A percentile compares a stretch with the other conserved stretches of the same genome.
These are phyloP conservation scores for Ascochyta rabiei DNA, from an alignment of 2,329 filamentous ascomycete species.

Conservation along the genomic window DNA sequence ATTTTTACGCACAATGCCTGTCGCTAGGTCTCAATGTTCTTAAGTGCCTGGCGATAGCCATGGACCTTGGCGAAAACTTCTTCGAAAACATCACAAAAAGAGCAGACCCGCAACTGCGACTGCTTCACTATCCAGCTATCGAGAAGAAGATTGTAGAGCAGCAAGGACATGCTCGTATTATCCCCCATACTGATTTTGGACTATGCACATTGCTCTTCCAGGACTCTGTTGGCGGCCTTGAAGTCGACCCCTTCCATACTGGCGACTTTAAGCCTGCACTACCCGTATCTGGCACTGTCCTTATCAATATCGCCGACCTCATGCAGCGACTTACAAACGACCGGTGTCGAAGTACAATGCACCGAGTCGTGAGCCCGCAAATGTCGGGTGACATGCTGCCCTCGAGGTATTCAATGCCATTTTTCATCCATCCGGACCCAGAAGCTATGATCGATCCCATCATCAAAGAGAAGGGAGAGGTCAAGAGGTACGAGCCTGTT, in stretches of 20 bases:
- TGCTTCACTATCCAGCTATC: constrained; percentile 39
- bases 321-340: constrained; percentile 35
- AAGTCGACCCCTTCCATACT: constrained; percentile 40
- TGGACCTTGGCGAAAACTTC: constrained; percentile 34
- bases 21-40: constrained; percentile 29
- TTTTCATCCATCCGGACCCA: constrained; percentile 47
- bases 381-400: constrained; percentile 33
- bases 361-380: constrained; percentile 45
- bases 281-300: constrained; percentile 29
- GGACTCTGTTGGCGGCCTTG: constrained; percentile 46
- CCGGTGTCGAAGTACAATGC: constrained; percentile 45
- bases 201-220: constrained; percentile 49
- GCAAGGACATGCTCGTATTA: constrained; percentile 33
- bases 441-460: constrained; percentile 45
- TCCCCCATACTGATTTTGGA: constrained; percentile 42
- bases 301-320: constrained; percentile 37
- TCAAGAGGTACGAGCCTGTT: constrained; percentile 47
- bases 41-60: constrained; percentile 34
- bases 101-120: constrained; percentile 34
- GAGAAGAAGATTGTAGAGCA: constrained; percentile 28
- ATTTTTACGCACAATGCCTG: constrained; percentile 33
- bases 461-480: constrained; percentile 37
- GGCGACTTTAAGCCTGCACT: constrained; percentile 34
- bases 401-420: constrained; percentile 48
- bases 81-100: constrained; percentile 32